phyloP scores from a whole-genome alignment of 2,329 filamentous ascomycete species.

The Colletotrichum chrysophilum region DNA sequence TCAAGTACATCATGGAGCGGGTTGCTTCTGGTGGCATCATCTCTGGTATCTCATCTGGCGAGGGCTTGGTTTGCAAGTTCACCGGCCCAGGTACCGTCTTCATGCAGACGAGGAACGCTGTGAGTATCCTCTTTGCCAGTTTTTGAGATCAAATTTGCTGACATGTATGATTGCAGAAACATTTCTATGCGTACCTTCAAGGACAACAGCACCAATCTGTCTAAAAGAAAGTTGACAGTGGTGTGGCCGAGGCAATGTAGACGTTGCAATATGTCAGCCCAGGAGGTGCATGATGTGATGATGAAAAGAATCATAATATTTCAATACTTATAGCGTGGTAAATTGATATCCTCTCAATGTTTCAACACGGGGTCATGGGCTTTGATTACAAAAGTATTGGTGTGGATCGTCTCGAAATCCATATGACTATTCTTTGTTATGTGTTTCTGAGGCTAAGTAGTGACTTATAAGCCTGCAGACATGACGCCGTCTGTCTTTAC shows the following conservation, averaged over 20 bases:
- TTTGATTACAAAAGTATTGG: background rate
- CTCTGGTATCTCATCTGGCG: conserved; percentile 80
- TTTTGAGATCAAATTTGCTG: background rate
- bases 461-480: background rate
- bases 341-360: background rate
- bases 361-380: background rate
- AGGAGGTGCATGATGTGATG: background rate
- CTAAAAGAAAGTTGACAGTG: background rate
- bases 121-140: conserved; percentile 39
- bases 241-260: background rate
- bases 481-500: background rate
- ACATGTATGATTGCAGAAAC: conserved; percentile 39
- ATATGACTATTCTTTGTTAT: background rate
- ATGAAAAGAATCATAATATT: background rate
- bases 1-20: conserved; percentile 89
- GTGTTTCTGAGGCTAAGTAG: too few relatives aligned
- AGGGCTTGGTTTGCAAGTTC: conserved; percentile 95
- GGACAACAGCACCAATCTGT: conserved; percentile 45
- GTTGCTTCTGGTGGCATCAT: conserved; percentile 91
- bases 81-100: conserved; percentile 90
- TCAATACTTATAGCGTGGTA: background rate
- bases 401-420: background rate
- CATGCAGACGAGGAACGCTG: conserved; percentile 88
- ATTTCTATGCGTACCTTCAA: conserved; percentile 58
- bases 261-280: background rate